Evolutionary conservation across 2,329 filamentous ascomycete species (phyloP).

Genomic region (Stromatinia cepivora): DNA sequence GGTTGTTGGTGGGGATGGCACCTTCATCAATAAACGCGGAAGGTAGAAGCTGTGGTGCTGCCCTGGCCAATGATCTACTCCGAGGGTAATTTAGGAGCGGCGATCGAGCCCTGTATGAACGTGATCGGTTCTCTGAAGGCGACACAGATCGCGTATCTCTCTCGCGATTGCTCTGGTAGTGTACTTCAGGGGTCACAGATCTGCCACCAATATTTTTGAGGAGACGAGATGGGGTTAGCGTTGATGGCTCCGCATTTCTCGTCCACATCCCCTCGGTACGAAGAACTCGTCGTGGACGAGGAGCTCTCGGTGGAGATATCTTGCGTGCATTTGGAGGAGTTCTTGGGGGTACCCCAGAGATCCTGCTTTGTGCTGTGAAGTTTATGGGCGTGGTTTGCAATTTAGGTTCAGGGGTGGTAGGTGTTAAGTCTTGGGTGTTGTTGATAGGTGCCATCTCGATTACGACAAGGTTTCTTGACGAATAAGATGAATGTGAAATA

Average conservation of each 20-base stretch:
- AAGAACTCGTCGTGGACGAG: not conserved
- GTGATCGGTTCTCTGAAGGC: not conserved
- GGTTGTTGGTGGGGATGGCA: rapidly evolving
- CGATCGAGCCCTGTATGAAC: not conserved
- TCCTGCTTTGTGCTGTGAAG: rapidly evolving
- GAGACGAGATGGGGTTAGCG: not conserved
- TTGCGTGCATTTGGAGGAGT: not conserved
- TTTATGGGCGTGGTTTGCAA: rapidly evolving
- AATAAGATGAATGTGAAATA: too few relatives aligned
- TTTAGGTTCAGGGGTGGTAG: not conserved
- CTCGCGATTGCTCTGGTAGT: rapidly evolving
- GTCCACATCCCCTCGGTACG: not conserved
- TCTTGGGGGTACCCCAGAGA: too few relatives aligned
- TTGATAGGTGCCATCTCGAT: not conserved
- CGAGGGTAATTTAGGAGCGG: rapidly evolving
- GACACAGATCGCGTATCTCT: not conserved
- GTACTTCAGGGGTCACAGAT: rapidly evolving
- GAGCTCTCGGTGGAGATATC: not conserved
- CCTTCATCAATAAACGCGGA: too few relatives aligned
- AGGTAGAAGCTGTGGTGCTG: too few relatives aligned
- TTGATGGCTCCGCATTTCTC: too few relatives aligned
- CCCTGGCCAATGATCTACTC: too few relatives aligned
- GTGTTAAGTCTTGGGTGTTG: not conserved
- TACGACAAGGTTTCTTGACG: not conserved
- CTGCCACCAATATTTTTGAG: rapidly evolving